These are phyloP conservation scores for Magnolia changhungtana DNA, from an alignment of 164 flowering plant genomes.

Conservation along the genomic window DNA sequence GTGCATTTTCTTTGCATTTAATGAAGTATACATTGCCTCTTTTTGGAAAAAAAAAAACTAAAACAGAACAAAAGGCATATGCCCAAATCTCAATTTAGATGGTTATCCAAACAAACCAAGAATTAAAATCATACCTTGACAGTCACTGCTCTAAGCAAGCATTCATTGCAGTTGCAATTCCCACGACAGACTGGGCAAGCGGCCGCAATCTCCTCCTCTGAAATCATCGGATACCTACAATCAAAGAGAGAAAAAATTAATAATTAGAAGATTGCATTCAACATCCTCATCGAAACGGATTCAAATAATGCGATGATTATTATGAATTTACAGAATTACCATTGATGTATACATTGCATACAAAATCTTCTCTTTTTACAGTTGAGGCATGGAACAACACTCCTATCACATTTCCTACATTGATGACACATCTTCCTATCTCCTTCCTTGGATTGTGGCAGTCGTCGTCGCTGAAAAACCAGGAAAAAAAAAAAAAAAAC, in stretches of 20 bases:
- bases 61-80: background rate
- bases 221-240: slow-evolving; percentile 17
- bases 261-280: background rate
- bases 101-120: too few relatives aligned
- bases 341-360: slow-evolving; percentile 31
- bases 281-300: too few relatives aligned
- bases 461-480: too few relatives aligned
- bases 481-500: too few relatives aligned
- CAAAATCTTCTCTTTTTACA: slow-evolving; percentile 43
- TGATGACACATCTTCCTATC: slow-evolving; percentile 47
- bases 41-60: background rate
- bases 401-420: slow-evolving; percentile 46
- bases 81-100: too few relatives aligned
- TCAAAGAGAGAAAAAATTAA: background rate
- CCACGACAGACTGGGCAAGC: slow-evolving; percentile 21
- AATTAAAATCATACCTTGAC: slow-evolving; percentile 5
- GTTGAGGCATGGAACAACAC: slow-evolving; percentile 35
- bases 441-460: background rate
- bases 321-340: slow-evolving; percentile 22
- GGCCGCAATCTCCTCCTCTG: slow-evolving; percentile 8
- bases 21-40: too few relatives aligned
- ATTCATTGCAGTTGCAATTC: slow-evolving; percentile 24
- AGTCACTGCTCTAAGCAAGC: slow-evolving; percentile 9
- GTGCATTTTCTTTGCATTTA: too few relatives aligned
- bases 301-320: background rate